Conservation (phyloP, 2,329 filamentous ascomycete species). For the Immersiporthe knoxdaviesiana region DNA sequence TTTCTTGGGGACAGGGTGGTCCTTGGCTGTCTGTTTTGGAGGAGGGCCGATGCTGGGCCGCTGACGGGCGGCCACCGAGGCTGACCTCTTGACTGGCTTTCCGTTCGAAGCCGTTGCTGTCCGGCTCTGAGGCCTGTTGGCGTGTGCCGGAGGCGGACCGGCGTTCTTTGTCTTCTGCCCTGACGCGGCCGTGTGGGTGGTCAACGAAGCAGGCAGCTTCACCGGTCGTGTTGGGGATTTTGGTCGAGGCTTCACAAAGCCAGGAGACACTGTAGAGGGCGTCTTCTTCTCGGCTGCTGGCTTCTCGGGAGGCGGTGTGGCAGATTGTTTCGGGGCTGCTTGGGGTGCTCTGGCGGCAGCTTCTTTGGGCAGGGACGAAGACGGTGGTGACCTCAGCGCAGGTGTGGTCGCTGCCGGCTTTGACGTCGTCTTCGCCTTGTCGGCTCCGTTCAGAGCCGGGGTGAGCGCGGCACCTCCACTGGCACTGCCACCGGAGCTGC, state of each 20-base stretch:
- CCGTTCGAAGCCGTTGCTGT: constrained; percentile 33
- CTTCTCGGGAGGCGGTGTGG: constrained; percentile 21
- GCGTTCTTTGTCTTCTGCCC: constrained; percentile 55
- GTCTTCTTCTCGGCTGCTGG: constrained; percentile 44
- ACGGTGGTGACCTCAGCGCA: not conserved
- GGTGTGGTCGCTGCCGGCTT: constrained; percentile 9
- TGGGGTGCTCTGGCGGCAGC: constrained; percentile 18
- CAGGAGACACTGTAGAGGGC: constrained; percentile 45
- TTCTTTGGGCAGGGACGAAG: constrained; percentile 15
- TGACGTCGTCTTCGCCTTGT: constrained; percentile 17
- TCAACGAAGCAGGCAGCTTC: constrained; percentile 68
- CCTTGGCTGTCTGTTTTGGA: constrained; percentile 59
- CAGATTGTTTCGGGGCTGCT: constrained; percentile 14
- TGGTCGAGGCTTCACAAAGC: constrained; percentile 61
- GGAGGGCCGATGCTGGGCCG: constrained; percentile 60
- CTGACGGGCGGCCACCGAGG: constrained; percentile 48
- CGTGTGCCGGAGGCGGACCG: constrained; percentile 40
- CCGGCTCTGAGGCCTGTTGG: constrained; percentile 50
- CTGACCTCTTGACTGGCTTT: constrained; percentile 48
- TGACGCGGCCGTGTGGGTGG: constrained; percentile 71
- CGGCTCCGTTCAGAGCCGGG: constrained; percentile 17
- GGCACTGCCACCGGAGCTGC: constrained; percentile 3
- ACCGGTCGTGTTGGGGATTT: constrained; percentile 72
- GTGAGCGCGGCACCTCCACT: constrained; percentile 2
- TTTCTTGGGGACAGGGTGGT: constrained; percentile 51